These are phyloP conservation scores for Nakazawaea wyomingensis DNA, from an alignment of 805 yeast genomes.

Conservation along the genomic window DNA sequence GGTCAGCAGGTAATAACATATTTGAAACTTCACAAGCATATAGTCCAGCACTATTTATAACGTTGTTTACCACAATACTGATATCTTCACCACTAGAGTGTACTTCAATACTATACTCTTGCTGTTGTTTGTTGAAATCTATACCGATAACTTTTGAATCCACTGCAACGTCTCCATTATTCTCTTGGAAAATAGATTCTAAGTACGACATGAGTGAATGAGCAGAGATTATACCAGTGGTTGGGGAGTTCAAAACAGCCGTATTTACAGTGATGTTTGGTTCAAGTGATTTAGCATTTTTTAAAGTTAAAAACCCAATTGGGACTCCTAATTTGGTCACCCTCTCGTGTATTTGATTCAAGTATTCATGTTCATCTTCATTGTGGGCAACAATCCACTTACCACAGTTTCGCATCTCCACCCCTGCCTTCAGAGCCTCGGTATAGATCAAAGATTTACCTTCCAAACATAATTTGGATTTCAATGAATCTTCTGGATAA, in stretches of 20 bases:
- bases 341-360: slow-evolving; percentile 46
- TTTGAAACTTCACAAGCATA: slow-evolving; percentile 71
- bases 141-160: slow-evolving; percentile 52
- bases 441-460: slow-evolving; percentile 70
- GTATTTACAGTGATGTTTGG: slow-evolving; percentile 62
- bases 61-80: slow-evolving; percentile 44
- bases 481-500: slow-evolving; percentile 64
- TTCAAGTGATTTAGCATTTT: slow-evolving; percentile 42
- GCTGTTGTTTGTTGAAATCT: slow-evolving; percentile 20
- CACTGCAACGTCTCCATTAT: slow-evolving; percentile 60
- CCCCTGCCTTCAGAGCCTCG: slow-evolving; percentile 38
- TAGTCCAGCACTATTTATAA: slow-evolving; percentile 78
- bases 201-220: slow-evolving; percentile 67
- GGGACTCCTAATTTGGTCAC: slow-evolving; percentile 46
- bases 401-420: slow-evolving; percentile 63
- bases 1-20: slow-evolving; percentile 55
- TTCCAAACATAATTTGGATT: slow-evolving; percentile 63
- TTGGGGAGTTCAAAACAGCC: slow-evolving; percentile 67
- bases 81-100: slow-evolving; percentile 28
- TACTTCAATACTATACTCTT: slow-evolving; percentile 23
- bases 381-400: slow-evolving; percentile 86
- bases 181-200: slow-evolving; percentile 46
- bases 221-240: slow-evolving; percentile 81
- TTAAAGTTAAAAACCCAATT: slow-evolving; percentile 46
- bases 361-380: slow-evolving; percentile 53